Evolutionary conservation across 148 eudicot genomes (phyloP).

Genomic region (Amaranthus cruentus): DNA sequence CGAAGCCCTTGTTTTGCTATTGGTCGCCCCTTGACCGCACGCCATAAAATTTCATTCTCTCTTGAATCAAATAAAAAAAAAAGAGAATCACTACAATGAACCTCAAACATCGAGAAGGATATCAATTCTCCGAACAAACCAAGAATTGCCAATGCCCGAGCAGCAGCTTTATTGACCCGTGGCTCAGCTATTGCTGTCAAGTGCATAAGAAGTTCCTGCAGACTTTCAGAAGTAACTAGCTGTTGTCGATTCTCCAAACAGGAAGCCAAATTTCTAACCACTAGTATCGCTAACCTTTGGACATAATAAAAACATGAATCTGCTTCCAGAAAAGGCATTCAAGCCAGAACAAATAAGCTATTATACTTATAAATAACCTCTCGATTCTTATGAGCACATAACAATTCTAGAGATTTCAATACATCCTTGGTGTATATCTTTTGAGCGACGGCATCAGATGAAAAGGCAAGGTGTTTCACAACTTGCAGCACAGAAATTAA

Average conservation of each 20-base stretch:
- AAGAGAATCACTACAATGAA: conserved; percentile 4
- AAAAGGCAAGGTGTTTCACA: conserved; percentile 76
- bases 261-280: conserved; percentile 88
- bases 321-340: conserved; percentile 7
- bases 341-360: not conserved
- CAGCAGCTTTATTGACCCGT: conserved; percentile 92
- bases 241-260: conserved; percentile 79
- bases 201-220: conserved; percentile 88
- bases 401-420: conserved; percentile 66
- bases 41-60: conserved; percentile 89
- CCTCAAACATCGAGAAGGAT: conserved; percentile 2
- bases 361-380: conserved; percentile 45
- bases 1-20: conserved; percentile 93
- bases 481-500: conserved; percentile 74
- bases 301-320: conserved; percentile 43
- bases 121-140: conserved; percentile 49
- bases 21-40: conserved; percentile 78
- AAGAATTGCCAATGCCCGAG: conserved; percentile 93
- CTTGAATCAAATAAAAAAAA: conserved; percentile 37
- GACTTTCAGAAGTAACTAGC: conserved; percentile 88
- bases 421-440: conserved; percentile 88
- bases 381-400: conserved; percentile 80
- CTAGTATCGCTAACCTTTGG: conserved; percentile 80
- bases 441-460: conserved; percentile 81
- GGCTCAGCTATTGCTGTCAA: conserved; percentile 67